A percentile compares a stretch with the other conserved stretches of the same genome.
These are phyloP conservation scores for Pythium oligandrum DNA, from an alignment of 352 stramenopile species.

Conservation along the genomic window DNA sequence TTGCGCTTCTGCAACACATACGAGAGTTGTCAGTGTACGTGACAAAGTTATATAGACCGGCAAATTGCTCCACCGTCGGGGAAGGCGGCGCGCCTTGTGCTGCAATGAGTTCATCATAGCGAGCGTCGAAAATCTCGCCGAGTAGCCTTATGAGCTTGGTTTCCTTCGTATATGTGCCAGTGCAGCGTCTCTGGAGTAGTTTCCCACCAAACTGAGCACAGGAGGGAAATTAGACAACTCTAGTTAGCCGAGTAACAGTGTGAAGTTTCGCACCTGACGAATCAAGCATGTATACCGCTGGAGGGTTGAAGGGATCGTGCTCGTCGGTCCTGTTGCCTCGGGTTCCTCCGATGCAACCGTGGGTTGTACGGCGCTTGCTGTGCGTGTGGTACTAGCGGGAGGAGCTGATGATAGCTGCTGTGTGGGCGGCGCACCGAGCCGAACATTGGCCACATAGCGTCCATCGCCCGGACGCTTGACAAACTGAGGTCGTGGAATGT, in stretches of 20 bases:
- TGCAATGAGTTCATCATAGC: conserved; percentile 26
- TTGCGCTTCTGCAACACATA: no score
- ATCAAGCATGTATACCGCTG: neutral
- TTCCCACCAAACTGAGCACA: conserved; percentile 1
- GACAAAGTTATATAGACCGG: no score
- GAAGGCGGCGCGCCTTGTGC: conserved; percentile 8
- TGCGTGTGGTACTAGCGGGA: no score
- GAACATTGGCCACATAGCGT: conserved; percentile 53
- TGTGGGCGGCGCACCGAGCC: conserved; percentile 9
- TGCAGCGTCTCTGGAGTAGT: neutral
- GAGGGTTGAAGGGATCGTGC: no score
- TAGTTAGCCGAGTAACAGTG: no score
- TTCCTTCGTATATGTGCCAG: conserved; percentile 18
- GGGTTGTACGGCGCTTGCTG: no score
- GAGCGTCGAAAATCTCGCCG: conserved; percentile 71
- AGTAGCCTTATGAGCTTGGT: conserved; percentile 45
- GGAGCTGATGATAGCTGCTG: no score
- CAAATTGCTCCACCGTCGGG: no score
- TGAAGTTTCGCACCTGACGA: neutral
- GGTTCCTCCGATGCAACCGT: no score
- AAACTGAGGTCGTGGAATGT: conserved; percentile 31
- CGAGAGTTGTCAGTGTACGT: no score
- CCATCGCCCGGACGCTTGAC: conserved; percentile 38
- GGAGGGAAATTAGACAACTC: no score
- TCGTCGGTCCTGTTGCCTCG: no score